Base-by-base conservation (phyloP, 768 basidiomycete species). In the Pleurotus citrinopileatus region DNA sequence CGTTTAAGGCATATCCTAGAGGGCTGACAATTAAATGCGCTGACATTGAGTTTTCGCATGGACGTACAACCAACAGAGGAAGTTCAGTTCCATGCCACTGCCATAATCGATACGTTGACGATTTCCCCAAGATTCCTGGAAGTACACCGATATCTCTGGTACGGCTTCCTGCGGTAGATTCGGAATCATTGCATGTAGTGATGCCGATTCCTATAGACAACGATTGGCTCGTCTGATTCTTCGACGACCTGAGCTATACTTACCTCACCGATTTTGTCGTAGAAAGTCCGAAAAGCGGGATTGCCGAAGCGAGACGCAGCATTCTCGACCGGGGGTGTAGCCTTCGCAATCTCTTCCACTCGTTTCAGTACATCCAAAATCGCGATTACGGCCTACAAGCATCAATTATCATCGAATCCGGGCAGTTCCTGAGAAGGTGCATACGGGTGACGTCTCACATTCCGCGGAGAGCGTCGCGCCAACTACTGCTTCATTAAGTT, bases 51-150 rank as follows among this genome's bases (percentile, higher is more conserved):
- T 27, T 2, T 58, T 9, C 56, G 25, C 27, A 40, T 22, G 1
- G 43, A 74, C 92, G 60, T 65, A 97, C 95, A 98, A 65, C 94
- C 94, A 98, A 63, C 95, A 98, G 2, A 98, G 56, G 63, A 98
- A 99, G 69, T 98, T 96, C 40, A 98, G 78, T 65, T 99, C 97
- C 96, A 98, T 98, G 12, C 97, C 97, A 62, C 94, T 97, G n/a
- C 97, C 97, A 69, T 99, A 99, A 70, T 99, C 97, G 52, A 99
- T 94, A 7, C 97, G 77, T 44, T 87, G 82, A 25, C 89, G 75
- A 67, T 90, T 97, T 0, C 97, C 97, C 95, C 95, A 98, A 13
- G 86, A 72, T 64, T 95, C 91, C 32, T 76, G 71, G 63, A 98
- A 89, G 66, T 98, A 99, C 0, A 74, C 77, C 2, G 85, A 80